Percentiles rank a stretch among this genome's conserved stretches.
phyloP scores from a whole-genome alignment of 768 basidiomycete genomes.

The Epithele typhae region DNA sequence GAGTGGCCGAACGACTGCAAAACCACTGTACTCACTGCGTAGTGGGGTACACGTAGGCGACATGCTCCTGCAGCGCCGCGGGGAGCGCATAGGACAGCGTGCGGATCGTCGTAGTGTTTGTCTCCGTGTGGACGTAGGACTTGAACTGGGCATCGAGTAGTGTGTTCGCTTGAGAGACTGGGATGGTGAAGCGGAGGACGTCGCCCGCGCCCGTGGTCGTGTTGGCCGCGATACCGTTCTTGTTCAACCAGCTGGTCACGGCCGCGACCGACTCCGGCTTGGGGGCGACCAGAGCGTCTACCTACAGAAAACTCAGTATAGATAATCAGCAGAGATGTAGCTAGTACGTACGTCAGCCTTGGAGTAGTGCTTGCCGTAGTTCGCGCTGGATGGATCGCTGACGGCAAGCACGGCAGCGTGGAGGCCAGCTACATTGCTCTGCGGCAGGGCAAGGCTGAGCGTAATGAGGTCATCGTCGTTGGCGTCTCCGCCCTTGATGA shows the following conservation, averaged over 20 bases:
- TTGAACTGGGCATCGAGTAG: constrained; percentile 32
- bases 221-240: constrained; percentile 23
- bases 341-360: constrained; percentile 38
- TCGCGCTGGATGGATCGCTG: constrained; percentile 26
- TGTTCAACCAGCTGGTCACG: constrained; percentile 23
- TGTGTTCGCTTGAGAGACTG: constrained; percentile 30
- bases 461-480: background rate
- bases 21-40: constrained; percentile 19
- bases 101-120: constrained; percentile 27
- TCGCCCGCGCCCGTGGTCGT: constrained; percentile 25
- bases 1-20: background rate
- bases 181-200: constrained; percentile 29
- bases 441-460: constrained; percentile 23
- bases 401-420: constrained; percentile 26
- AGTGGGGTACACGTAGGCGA: constrained; percentile 30
- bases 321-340: background rate
- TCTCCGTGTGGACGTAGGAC: constrained; percentile 27
- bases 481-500: too few species aligned
- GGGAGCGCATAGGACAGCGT: constrained; percentile 37
- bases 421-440: constrained; percentile 27
- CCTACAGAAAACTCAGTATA: constrained; percentile 8
- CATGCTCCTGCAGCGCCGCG: constrained; percentile 22
- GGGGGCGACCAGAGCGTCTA: constrained; percentile 22
- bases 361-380: constrained; percentile 49
- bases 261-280: constrained; percentile 20